Evolutionary conservation across 148 eudicot genomes (phyloP).

Genomic region (Nepenthes gracilis): DNA sequence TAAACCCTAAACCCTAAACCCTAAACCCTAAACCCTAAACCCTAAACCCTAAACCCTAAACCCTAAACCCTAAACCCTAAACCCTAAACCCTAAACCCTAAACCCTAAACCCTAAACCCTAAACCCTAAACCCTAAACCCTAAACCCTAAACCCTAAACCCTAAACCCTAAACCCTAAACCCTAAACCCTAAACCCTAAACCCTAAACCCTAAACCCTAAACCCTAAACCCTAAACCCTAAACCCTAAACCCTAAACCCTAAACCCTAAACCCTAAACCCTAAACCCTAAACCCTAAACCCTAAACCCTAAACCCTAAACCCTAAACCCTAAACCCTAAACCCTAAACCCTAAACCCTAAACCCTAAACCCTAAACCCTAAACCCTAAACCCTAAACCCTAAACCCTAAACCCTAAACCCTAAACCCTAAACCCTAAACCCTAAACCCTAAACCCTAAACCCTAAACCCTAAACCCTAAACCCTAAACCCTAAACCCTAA

Average conservation of each 20-base stretch:
- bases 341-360: slow-evolving; percentile 4
- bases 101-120: slow-evolving; percentile 7
- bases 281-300: slow-evolving; percentile 8
- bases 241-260: slow-evolving; percentile 9
- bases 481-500: no score
- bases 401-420: not conserved
- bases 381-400: not conserved
- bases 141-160: slow-evolving; percentile 15
- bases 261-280: slow-evolving; percentile 5
- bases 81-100: slow-evolving; percentile 11
- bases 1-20: slow-evolving; percentile 7
- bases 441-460: no score
- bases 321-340: slow-evolving; percentile 12
- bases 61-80: slow-evolving; percentile 7
- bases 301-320: slow-evolving; percentile 8
- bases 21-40: slow-evolving; percentile 1
- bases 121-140: slow-evolving; percentile 8
- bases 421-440: no score
- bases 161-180: slow-evolving; percentile 15
- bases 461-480: no score
- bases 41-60: slow-evolving; percentile 6
- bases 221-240: slow-evolving; percentile 8
- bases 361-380: not conserved
- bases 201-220: slow-evolving; percentile 9
- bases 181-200: slow-evolving; percentile 8